Percentiles rank a stretch among this genome's conserved stretches.
Conservation (phyloP, 169 alveolate species). For the Theileria parva region DNA sequence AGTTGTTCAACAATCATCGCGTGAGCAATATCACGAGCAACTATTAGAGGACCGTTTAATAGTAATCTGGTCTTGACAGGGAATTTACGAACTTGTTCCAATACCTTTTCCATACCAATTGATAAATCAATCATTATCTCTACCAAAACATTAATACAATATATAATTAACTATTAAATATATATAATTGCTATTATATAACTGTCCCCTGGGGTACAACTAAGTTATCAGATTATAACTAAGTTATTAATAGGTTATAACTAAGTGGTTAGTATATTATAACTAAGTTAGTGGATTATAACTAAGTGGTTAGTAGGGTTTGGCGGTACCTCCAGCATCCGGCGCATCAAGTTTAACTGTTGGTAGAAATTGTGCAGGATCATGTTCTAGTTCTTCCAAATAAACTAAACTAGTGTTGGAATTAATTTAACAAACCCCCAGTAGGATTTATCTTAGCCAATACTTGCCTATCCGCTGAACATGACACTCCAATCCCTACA, state of each 20-base stretch:
- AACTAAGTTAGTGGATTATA: no score
- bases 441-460: conserved; percentile 71
- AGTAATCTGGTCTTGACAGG: conserved; percentile 81
- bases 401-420: conserved; percentile 58
- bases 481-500: conserved; percentile 86
- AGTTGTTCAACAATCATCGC: conserved; percentile 77
- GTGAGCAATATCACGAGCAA: conserved; percentile 90
- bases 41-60: conserved; percentile 78
- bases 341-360: conserved; percentile 23
- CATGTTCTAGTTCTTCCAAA: conserved; percentile 82
- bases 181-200: neutral
- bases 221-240: no score
- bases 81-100: conserved; percentile 64
- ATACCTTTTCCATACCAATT: conserved; percentile 77
- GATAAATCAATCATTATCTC: conserved; percentile 75
- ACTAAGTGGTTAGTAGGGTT: no score
- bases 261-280: no score
- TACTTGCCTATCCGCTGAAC: conserved; percentile 88
- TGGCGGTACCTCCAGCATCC: neutral
- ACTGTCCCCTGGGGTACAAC: neutral
- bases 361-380: conserved; percentile 82
- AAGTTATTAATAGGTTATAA: no score
- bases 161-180: neutral
- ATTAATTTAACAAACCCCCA: conserved; percentile 55
- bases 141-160: neutral